Evolutionary conservation across 2,329 filamentous ascomycete species (phyloP).

Genomic region (Neofusicoccum sp.): DNA sequence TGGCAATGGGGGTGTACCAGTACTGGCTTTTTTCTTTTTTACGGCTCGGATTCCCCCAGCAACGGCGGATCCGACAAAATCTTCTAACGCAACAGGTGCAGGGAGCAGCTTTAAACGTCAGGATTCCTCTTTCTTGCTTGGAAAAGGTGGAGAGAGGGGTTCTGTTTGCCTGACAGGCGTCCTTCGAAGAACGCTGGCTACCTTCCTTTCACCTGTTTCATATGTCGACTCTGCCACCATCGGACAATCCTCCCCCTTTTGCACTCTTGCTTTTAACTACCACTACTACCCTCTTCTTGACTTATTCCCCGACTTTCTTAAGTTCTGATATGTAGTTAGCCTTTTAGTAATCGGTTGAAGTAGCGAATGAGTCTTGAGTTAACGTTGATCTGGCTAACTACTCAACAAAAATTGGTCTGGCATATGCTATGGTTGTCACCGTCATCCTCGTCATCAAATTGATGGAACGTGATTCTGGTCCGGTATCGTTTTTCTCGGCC

Average conservation of each 20-base stretch:
- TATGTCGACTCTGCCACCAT: slow-evolving; percentile 15
- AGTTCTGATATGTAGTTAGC: slow-evolving; percentile 22
- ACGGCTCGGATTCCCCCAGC: slow-evolving; percentile 14
- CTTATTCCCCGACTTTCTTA: slow-evolving; percentile 23
- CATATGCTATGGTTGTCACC: background rate
- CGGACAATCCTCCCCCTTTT: background rate
- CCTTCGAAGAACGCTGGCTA: slow-evolving; percentile 9
- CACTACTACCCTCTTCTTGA: slow-evolving; percentile 19
- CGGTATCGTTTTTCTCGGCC: no score
- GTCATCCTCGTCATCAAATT: no score
- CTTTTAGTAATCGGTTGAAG: slow-evolving; percentile 22
- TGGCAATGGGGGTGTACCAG: slow-evolving; percentile 19
- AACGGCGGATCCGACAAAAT: slow-evolving; percentile 16
- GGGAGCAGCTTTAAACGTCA: slow-evolving; percentile 17
- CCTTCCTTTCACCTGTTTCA: slow-evolving; percentile 17
- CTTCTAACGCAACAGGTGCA: slow-evolving; percentile 22
- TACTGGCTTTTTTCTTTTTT: slow-evolving; percentile 22
- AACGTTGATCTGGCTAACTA: background rate
- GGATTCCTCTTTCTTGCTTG: slow-evolving; percentile 18
- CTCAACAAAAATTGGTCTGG: background rate
- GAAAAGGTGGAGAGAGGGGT: background rate
- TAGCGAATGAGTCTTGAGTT: slow-evolving; percentile 21
- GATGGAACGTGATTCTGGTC: no score
- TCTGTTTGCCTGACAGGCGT: slow-evolving; percentile 12
- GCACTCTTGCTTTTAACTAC: slow-evolving; percentile 9